phyloP scores from a whole-genome alignment of 768 basidiomycete species.

The Dioszegia aurantiaca region DNA sequence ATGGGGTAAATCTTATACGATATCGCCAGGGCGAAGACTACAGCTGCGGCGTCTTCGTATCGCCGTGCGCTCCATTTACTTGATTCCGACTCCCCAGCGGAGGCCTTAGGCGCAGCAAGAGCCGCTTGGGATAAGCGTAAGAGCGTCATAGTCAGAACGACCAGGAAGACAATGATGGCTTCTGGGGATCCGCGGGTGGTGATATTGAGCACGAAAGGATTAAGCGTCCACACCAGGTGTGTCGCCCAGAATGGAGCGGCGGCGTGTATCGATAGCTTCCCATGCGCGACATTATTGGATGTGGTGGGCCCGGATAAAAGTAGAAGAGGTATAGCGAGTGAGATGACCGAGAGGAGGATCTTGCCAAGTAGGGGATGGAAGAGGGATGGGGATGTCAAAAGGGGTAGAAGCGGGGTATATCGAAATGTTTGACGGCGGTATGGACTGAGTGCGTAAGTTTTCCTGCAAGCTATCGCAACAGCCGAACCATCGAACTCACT shows the following conservation, averaged over 20 bases:
- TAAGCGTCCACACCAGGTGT: slow-evolving; percentile 69
- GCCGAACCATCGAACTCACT: not conserved
- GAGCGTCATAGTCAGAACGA: slow-evolving; percentile 10
- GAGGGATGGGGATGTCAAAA: slow-evolving; percentile 77
- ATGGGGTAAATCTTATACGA: slow-evolving; percentile 98
- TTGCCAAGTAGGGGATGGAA: slow-evolving; percentile 87
- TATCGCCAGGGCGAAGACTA: slow-evolving; percentile 73
- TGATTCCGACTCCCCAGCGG: too few relatives aligned
- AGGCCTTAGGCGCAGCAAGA: not conserved
- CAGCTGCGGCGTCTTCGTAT: slow-evolving; percentile 65
- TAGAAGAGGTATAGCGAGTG: slow-evolving; percentile 62
- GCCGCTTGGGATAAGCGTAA: not conserved
- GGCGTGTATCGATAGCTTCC: not conserved
- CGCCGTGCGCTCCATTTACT: slow-evolving; percentile 34
- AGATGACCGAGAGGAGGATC: slow-evolving; percentile 77
- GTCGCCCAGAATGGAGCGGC: slow-evolving; percentile 26
- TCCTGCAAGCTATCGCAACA: too few relatives aligned
- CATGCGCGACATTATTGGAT: too few relatives aligned
- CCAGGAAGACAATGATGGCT: slow-evolving; percentile 64
- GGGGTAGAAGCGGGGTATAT: slow-evolving; percentile 88
- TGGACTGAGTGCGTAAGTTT: slow-evolving; percentile 61
- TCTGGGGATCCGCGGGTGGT: slow-evolving; percentile 97
- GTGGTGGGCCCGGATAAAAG: slow-evolving; percentile 21
- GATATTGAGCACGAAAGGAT: slow-evolving; percentile 91
- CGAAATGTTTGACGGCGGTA: slow-evolving; percentile 90